These are phyloP conservation scores for Pleurotus cornucopiae DNA, from an alignment of 768 basidiomycete species.

Conservation along the genomic window DNA sequence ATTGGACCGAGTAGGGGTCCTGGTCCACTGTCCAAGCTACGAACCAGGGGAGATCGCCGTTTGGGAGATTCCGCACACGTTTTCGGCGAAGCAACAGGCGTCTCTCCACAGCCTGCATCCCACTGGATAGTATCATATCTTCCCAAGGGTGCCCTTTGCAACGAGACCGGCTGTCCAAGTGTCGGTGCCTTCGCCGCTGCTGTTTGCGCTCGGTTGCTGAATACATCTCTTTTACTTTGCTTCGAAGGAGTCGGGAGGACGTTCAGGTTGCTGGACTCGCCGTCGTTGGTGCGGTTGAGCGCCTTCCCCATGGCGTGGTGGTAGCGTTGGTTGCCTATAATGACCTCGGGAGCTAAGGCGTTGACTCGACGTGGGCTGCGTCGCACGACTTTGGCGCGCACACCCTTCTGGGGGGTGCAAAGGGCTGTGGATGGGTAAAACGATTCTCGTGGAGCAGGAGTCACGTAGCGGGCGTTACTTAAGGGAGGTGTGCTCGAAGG, in stretches of 20 bases:
- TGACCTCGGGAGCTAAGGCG: not conserved
- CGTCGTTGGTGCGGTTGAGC: not conserved
- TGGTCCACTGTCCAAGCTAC: not conserved
- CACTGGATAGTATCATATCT: slow-evolving; percentile 6
- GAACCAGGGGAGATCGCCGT: not conserved
- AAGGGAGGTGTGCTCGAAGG: not conserved
- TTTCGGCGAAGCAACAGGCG: not conserved
- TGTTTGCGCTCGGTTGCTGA: not conserved
- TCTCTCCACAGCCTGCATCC: slow-evolving; percentile 5
- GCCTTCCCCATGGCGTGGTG: not conserved
- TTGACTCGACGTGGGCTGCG: not conserved
- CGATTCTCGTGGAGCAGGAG: slow-evolving; percentile 6
- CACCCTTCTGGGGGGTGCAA: slow-evolving; percentile 5
- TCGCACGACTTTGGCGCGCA: not conserved
- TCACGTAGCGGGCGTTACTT: not conserved
- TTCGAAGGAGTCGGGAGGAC: not conserved
- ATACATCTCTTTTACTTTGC: not conserved
- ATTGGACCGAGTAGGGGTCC: slow-evolving; percentile 1
- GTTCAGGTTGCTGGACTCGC: not conserved
- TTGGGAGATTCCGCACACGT: not conserved
- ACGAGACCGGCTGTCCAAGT: not conserved
- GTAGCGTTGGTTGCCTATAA: not conserved
- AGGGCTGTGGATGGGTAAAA: slow-evolving; percentile 5
- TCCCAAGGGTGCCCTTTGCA: not conserved
- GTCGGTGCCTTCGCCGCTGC: not conserved